These are phyloP conservation scores for Neurospora sp. DNA, from an alignment of 495 filamentous ascomycete genomes.

Conservation along the genomic window DNA sequence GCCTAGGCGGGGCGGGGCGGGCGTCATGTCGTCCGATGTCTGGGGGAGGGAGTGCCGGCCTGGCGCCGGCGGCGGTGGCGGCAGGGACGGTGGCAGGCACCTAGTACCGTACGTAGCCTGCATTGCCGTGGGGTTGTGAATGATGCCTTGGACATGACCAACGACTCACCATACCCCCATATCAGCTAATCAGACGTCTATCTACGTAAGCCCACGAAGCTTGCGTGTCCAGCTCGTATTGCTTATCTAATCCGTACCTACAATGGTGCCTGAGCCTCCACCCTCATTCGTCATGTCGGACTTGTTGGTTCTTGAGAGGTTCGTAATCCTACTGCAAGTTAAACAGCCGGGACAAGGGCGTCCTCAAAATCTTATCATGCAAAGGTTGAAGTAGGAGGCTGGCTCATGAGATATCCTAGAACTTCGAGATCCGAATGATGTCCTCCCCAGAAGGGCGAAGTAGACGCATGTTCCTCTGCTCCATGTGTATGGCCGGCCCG, in stretches of 20 bases:
- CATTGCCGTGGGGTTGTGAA: no score
- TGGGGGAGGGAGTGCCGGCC: no score
- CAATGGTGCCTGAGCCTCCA: background rate
- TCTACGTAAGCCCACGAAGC: background rate
- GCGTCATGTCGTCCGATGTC: no score
- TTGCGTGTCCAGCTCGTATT: background rate
- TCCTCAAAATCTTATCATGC: background rate
- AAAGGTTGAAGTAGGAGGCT: background rate
- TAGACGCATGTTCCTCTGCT: background rate
- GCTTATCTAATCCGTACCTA: background rate
- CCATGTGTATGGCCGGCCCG: background rate
- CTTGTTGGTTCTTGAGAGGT: background rate
- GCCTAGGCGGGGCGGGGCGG: no score
- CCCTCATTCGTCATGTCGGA: background rate
- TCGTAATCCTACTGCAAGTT: background rate
- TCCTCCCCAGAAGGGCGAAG: background rate
- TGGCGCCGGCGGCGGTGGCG: no score
- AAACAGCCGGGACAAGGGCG: background rate
- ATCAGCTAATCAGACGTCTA: background rate
- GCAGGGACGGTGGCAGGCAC: no score
- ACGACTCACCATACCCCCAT: background rate
- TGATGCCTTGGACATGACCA: no score
- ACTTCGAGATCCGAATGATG: background rate
- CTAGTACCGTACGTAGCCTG: no score
- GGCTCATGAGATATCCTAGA: background rate